Evolutionary conservation across 2,329 filamentous ascomycete species (phyloP).

Genomic region (Ciborinia camelliae): DNA sequence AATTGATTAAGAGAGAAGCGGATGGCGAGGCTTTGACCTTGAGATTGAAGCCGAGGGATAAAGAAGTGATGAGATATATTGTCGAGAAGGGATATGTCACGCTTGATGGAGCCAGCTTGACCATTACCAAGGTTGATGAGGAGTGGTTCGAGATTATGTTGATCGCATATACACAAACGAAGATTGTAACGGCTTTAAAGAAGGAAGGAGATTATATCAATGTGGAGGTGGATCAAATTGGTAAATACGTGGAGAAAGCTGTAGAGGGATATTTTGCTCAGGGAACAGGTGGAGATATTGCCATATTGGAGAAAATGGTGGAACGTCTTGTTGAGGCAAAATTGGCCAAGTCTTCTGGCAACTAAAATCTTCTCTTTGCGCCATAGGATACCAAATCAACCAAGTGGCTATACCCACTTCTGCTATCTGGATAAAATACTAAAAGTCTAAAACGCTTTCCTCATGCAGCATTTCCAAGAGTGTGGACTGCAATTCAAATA

Average conservation of each 20-base stretch:
- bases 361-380: not conserved
- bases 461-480: not conserved
- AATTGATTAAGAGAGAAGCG: conserved; percentile 65
- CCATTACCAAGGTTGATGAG: conserved; percentile 77
- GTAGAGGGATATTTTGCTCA: conserved; percentile 74
- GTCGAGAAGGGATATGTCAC: conserved; percentile 97
- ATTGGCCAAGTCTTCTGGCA: conserved; percentile 38
- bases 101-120: conserved; percentile 91
- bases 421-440: not conserved
- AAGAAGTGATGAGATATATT: conserved; percentile 73
- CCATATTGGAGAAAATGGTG: conserved; percentile 68
- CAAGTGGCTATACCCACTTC: not conserved
- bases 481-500: not conserved
- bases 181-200: conserved; percentile 56
- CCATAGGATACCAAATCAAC: not conserved
- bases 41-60: conserved; percentile 70
- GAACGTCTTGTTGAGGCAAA: conserved; percentile 71
- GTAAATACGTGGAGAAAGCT: conserved; percentile 87
- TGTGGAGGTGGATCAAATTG: conserved; percentile 47
- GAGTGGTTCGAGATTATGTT: conserved; percentile 97
- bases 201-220: conserved; percentile 39
- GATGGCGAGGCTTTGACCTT: conserved; percentile 92
- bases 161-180: conserved; percentile 93
- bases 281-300: conserved; percentile 49
- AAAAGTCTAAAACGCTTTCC: not conserved